Conservation (phyloP, 306 rosid species). For the Trifolium pratense region DNA sequence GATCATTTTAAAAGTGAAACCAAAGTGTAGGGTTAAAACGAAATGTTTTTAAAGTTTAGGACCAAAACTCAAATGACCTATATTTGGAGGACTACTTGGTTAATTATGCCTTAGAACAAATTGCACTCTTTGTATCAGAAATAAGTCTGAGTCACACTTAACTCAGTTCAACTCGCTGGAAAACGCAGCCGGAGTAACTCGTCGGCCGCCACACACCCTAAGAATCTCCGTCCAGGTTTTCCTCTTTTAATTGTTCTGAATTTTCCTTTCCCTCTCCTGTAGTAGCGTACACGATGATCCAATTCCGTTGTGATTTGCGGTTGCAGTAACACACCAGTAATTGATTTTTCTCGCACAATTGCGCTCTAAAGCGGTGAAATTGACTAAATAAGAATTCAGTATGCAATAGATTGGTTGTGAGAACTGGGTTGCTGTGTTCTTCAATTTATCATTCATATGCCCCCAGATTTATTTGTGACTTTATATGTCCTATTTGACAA, state of each 20-base stretch:
- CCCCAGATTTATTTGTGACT: not conserved
- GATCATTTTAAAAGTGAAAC: too few species aligned
- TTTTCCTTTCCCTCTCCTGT: not conserved
- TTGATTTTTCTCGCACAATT: too few species aligned
- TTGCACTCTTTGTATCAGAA: too few species aligned
- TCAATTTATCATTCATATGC: not conserved
- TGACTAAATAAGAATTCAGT: not conserved
- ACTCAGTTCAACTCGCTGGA: not conserved
- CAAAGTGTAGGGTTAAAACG: too few species aligned
- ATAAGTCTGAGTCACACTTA: too few species aligned
- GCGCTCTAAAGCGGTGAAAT: not conserved
- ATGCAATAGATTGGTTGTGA: slow-evolving; percentile 3
- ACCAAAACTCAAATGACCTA: too few species aligned
- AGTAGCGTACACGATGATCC: not conserved
- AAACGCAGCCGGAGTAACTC: not conserved
- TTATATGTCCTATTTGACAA: too few species aligned
- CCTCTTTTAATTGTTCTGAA: not conserved
- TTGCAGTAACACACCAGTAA: too few species aligned
- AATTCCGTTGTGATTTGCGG: not conserved
- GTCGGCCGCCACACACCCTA: not conserved
- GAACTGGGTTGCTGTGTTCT: not conserved
- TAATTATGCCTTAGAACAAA: too few species aligned
- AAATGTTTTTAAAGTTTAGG: too few species aligned
- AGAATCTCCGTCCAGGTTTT: not conserved
- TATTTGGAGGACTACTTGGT: too few species aligned